Evolutionary conservation across 805 yeast genomes (phyloP).

Genomic region (Wickerhamomyces kurtzmanii): DNA sequence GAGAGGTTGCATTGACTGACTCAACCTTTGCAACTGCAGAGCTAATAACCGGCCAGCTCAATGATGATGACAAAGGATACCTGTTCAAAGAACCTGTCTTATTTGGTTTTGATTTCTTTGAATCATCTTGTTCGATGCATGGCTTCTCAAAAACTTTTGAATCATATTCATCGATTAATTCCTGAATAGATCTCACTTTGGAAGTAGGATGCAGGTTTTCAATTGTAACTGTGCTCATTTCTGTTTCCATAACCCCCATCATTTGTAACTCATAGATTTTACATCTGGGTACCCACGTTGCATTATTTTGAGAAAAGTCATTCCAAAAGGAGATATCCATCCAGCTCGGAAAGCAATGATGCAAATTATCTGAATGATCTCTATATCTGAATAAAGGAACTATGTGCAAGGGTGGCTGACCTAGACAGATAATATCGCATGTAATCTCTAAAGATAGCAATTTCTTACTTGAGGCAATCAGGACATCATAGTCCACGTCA

Average conservation of each 20-base stretch:
- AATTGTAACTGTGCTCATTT: slow-evolving; percentile 58
- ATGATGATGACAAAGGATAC: slow-evolving; percentile 2
- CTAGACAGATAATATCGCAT: slow-evolving; percentile 78
- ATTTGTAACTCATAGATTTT: slow-evolving; percentile 92
- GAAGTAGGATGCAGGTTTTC: slow-evolving; percentile 36
- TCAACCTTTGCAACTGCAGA: slow-evolving; percentile 14
- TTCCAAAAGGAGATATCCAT: slow-evolving; percentile 89
- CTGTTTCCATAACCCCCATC: slow-evolving; percentile 97
- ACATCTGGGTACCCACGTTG: slow-evolving; percentile 88
- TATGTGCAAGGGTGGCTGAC: slow-evolving; percentile 86
- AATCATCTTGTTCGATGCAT: no score
- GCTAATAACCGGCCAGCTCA: slow-evolving; percentile 15
- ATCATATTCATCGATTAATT: slow-evolving; percentile 66
- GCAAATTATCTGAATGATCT: slow-evolving; percentile 36
- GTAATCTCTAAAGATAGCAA: slow-evolving; percentile 75
- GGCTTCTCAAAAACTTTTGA: slow-evolving; percentile 41
- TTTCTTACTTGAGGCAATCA: slow-evolving; percentile 66
- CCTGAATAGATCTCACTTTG: slow-evolving; percentile 31
- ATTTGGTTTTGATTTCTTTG: slow-evolving; percentile 1
- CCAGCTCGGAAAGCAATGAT: slow-evolving; percentile 90
- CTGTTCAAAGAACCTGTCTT: not conserved
- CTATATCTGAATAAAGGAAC: slow-evolving; percentile 80
- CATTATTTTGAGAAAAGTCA: slow-evolving; percentile 30
- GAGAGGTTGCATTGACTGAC: slow-evolving; percentile 7
- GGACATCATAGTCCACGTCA: slow-evolving; percentile 78